These are phyloP conservation scores for Yamadazyma paraphyllophila DNA, from an alignment of 805 yeast species.

Conservation along the genomic window DNA sequence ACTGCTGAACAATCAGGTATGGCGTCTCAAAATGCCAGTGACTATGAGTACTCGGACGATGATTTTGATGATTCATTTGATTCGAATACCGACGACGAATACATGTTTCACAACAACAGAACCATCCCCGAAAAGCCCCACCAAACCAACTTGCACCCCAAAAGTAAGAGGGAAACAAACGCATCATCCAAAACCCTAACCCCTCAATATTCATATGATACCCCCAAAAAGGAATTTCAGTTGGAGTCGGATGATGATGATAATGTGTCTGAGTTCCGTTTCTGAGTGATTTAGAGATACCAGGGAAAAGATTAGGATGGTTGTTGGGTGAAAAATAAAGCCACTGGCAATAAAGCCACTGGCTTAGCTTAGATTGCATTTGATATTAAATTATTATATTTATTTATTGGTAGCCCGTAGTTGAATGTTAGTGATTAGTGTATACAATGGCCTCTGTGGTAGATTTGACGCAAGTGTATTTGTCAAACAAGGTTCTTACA, in stretches of 20 bases:
- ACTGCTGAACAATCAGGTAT: constrained; percentile 37
- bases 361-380: no score
- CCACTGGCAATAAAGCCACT: no score
- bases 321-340: no score
- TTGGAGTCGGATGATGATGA: constrained; percentile 2
- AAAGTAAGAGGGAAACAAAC: not conserved
- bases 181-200: constrained; percentile 1
- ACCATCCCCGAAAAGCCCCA: not conserved
- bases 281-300: not conserved
- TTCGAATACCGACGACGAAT: not conserved
- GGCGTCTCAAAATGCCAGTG: constrained; percentile 7
- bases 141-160: not conserved
- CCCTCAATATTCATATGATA: constrained; percentile 8
- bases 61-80: constrained; percentile 1
- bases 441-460: no score
- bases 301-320: no score
- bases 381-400: no score
- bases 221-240: not conserved
- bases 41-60: constrained; percentile 9
- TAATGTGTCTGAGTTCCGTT: constrained; percentile 10
- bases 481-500: no score
- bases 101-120: not conserved
- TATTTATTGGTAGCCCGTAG: no score
- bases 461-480: no score
- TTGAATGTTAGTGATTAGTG: no score